These are phyloP conservation scores for Herpetomonas tarakana DNA, from an alignment of 208 protist genomes.

Conservation along the genomic window DNA sequence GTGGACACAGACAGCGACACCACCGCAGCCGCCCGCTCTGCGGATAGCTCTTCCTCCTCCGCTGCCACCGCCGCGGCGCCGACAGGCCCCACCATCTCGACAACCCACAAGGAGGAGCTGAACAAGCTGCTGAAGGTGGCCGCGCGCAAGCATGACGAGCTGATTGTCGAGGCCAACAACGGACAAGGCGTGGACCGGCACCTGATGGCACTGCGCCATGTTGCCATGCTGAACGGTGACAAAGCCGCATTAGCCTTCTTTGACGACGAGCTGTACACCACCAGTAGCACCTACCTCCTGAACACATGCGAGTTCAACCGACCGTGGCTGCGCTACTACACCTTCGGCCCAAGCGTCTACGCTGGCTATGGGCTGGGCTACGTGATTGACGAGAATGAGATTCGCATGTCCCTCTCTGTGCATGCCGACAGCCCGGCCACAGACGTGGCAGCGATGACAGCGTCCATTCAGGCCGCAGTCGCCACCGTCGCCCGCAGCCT, in stretches of 20 bases:
- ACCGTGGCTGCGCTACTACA: constrained; percentile 77
- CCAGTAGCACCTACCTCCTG: constrained; percentile 42
- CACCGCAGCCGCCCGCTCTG: neutral
- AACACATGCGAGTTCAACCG: constrained; percentile 64
- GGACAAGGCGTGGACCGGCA: constrained; percentile 91
- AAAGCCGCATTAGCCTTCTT: constrained; percentile 78
- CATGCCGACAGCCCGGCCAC: constrained; percentile 77
- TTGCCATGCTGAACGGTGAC: constrained; percentile 59
- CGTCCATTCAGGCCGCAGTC: constrained; percentile 23
- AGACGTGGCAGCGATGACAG: constrained; percentile 53
- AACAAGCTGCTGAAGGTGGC: constrained; percentile 49
- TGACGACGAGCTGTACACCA: constrained; percentile 63
- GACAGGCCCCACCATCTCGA: constrained; percentile 6
- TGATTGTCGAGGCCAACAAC: constrained; percentile 39
- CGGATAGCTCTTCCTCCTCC: neutral
- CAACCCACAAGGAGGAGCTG: constrained; percentile 27
- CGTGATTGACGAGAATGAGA: constrained; percentile 74
- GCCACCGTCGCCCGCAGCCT: constrained; percentile 9
- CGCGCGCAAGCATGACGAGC: constrained; percentile 38
- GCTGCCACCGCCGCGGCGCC: constrained; percentile 3
- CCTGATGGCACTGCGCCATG: constrained; percentile 78
- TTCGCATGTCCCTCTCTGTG: constrained; percentile 85
- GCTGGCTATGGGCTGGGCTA: constrained; percentile 94
- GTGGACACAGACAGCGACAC: neutral
- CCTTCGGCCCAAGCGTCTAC: constrained; percentile 78